phyloP scores from a whole-genome alignment of 805 yeast genomes.

The Jamesozyma lodderae region DNA sequence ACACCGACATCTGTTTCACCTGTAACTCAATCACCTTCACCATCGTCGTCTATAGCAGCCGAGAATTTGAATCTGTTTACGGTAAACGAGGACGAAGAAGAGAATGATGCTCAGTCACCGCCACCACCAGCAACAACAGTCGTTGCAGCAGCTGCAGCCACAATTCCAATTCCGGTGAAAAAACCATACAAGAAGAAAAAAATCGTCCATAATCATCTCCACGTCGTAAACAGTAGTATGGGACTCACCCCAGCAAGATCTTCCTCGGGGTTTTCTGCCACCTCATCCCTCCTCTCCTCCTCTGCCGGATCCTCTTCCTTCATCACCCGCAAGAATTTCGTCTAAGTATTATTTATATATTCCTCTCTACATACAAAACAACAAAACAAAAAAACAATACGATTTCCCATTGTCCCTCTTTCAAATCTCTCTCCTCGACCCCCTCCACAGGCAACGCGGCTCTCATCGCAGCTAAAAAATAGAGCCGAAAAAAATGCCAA shows the following conservation, averaged over 20 bases:
- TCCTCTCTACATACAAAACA: neutral
- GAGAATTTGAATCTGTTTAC: slow-evolving; percentile 6
- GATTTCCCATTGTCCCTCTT: too few relatives aligned
- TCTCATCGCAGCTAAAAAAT: too few relatives aligned
- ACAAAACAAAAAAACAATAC: too few relatives aligned
- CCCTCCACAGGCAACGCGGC: too few relatives aligned
- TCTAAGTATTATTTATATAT: neutral
- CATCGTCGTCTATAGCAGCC: too few relatives aligned
- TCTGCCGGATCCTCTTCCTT: slow-evolving; percentile 2
- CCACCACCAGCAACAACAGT: too few relatives aligned
- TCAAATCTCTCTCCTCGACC: too few relatives aligned
- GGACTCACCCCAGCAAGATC: neutral
- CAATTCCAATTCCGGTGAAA: neutral
- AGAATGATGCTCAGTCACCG: neutral
- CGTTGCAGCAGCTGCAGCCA: too few relatives aligned
- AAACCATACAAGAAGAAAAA: neutral
- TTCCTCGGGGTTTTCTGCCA: neutral
- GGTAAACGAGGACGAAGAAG: slow-evolving; percentile 5
- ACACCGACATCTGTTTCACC: too few relatives aligned
- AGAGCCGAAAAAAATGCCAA: too few relatives aligned
- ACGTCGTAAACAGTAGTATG: slow-evolving; percentile 6
- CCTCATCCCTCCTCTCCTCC: slow-evolving; percentile 1
- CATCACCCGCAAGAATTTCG: neutral
- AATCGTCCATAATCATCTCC: slow-evolving; percentile 8
- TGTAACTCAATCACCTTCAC: neutral